These are phyloP conservation scores for Botrytis aclada DNA, from an alignment of 2,329 filamentous ascomycete genomes.

Conservation along the genomic window DNA sequence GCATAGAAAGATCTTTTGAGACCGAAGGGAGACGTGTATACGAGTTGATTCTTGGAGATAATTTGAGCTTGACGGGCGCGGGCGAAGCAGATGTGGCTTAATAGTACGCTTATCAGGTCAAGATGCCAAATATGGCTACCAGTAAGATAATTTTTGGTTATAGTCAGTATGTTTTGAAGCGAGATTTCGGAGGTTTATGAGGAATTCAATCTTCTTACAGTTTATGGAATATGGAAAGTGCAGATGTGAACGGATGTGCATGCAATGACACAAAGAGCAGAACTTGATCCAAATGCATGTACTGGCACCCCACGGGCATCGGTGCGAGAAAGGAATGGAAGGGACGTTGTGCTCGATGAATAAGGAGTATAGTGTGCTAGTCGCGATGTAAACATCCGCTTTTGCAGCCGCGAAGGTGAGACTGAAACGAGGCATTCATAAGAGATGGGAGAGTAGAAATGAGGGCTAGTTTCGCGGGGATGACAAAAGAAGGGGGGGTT, in stretches of 20 bases:
- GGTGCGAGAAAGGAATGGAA: too few relatives aligned
- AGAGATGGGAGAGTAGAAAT: slow-evolving; percentile 53
- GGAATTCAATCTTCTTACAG: neutral
- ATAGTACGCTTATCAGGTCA: slow-evolving; percentile 47
- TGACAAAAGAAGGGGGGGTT: too few relatives aligned
- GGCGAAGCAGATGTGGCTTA: too few relatives aligned
- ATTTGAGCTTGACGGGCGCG: too few relatives aligned
- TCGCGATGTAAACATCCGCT: too few relatives aligned
- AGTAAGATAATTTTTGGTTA: slow-evolving; percentile 50
- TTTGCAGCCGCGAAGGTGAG: too few relatives aligned
- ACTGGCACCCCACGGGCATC: too few relatives aligned
- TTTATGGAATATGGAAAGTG: slow-evolving; percentile 62
- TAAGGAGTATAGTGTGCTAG: too few relatives aligned
- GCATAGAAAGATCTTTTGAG: slow-evolving; percentile 64
- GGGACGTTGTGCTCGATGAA: too few relatives aligned
- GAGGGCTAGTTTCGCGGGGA: too few relatives aligned
- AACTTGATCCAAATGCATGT: slow-evolving; percentile 32
- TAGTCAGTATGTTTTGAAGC: neutral
- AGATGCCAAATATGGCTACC: slow-evolving; percentile 42
- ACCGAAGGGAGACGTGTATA: slow-evolving; percentile 71
- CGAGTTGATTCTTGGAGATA: slow-evolving; percentile 52
- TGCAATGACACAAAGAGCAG: slow-evolving; percentile 59
- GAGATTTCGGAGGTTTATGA: too few relatives aligned
- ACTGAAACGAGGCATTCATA: slow-evolving; percentile 53
- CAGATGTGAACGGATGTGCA: slow-evolving; percentile 62